Percentiles rank a stretch among this genome's conserved stretches.
Evolutionary conservation across 164 flowering plant species (phyloP).

Genomic region (Vitis riparia): DNA sequence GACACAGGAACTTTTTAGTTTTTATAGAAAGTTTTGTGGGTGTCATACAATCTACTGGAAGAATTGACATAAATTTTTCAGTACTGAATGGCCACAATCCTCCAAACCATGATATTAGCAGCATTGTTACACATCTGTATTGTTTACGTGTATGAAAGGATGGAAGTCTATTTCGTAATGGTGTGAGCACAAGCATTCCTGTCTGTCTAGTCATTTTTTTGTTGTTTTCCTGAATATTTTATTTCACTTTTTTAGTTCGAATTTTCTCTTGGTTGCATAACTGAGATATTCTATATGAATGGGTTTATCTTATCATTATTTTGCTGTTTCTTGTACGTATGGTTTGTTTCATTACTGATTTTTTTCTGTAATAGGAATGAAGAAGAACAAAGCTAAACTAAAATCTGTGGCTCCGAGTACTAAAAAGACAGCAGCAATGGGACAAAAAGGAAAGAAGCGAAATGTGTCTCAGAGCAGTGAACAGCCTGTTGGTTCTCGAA

Average conservation of each 20-base stretch:
- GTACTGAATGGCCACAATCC: neutral
- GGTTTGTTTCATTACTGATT: neutral
- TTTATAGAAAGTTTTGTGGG: too few species aligned
- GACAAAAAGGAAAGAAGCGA: conserved; percentile 24
- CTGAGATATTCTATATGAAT: neutral
- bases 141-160: neutral
- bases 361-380: conserved; percentile 16
- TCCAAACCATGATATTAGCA: neutral
- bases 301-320: neutral
- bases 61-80: neutral
- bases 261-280: neutral
- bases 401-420: conserved; percentile 3
- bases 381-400: conserved; percentile 14
- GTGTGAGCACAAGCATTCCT: neutral
- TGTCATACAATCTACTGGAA: too few species aligned
- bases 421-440: neutral
- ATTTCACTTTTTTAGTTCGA: neutral
- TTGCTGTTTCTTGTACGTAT: neutral
- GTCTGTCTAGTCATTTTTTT: neutral
- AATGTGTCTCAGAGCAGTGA: conserved; percentile 12
- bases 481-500: conserved; percentile 27
- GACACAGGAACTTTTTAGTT: too few species aligned
- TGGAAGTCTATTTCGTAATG: neutral
- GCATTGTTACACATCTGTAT: neutral
- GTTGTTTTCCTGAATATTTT: neutral